Base-by-base conservation (phyloP, 192 early-diverging fungal species). In the Coemansia sp. region DNA sequence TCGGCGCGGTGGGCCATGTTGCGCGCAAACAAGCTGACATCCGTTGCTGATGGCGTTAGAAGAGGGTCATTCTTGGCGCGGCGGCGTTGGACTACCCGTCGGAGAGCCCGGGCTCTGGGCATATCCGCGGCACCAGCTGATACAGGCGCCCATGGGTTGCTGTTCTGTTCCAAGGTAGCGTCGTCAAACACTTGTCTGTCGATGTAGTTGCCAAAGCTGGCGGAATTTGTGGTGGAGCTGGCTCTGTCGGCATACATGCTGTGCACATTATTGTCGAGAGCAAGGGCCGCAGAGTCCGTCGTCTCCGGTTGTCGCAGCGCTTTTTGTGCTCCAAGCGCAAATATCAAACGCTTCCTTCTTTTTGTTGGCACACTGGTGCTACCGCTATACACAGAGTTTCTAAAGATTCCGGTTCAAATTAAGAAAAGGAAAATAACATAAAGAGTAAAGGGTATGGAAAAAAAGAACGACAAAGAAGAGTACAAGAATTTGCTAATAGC, bases 21-120 rank as follows among this genome's bases (percentile, higher is more conserved):
- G 8, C 51, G 71, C 7, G 59, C 64, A 58, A 71, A 30, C 26
- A 20, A 18, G 25, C 43, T 46, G 1, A 61, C 39, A 16, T 79
- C 68, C 8, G 64, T 33, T 15, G 58, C 33, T 13, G 77, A 79
- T 16, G 77, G 77, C n/a, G 56, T 61, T 42, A 79, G 7, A 18
- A 79, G 66, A 5, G 77, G 77, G 60, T 79, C 77, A 28, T 79
- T 43, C 3, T 23, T 29, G 7, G 62, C 68, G 7, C 71, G 77
- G 2, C 31, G n/a, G 12, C 71, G 61, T 28, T 34, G 65, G 25
- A 52, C 77, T 7, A 39, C 39, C 8, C 77, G 61, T 21, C 53
- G 63, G 6, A 64, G 49, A 31, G 60, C 58, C 20, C 33, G 62
- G 28, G 15, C 33, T 64, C 46, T 59, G 2, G 60, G 55, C 37